Base-by-base conservation (phyloP, 2,329 filamentous ascomycete genomes). In the Incumbomyces lentus region DNA sequence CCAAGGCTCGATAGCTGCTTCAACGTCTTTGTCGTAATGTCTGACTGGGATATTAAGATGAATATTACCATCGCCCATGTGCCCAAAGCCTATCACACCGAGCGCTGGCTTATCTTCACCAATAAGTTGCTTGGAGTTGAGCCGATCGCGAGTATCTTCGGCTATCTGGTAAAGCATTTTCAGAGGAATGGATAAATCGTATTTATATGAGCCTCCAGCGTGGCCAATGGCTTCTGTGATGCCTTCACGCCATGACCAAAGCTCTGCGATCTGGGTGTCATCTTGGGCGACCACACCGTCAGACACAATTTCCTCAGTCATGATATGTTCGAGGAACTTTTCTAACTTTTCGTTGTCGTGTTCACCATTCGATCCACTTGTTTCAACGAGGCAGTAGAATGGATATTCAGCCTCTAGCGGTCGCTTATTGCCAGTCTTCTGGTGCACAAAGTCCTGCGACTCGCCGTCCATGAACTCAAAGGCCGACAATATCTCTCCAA, bases 381-480 rank as follows among this genome's bases (percentile, higher is more conserved):
- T 98, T 72, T 98, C 92, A 52, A 98, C 81, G 40, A 98, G 73
- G 64, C 90, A 95, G 73, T 96, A 98, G 69, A 98, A 98, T 0
- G 88, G 87, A 60, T 95, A 75, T 32, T 88, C 79, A 46, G 74
- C 80, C 55, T 95, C 88, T 2, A 98, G 73, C 0, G 92, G 92
- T 48, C 80, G 74, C 60, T 84, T 86, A 60, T 83, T 84, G 19
- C 81, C 80, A 10, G 84, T 87, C 31, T 88, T 84, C 45, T 74
- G 69, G 47, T 79, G 74, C 33, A 94, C 86, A 33, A 95, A 70
- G 51, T 79, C 72, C 67, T 96, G 92, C 52, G 81, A 90, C 52
- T 79, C 74, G 14, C 78, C 79, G 58, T 98, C 92, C 90, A 98
- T 98, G 53, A 98, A 74, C 70, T 98, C 92, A 62, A 98, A 98